Evolutionary conservation across 768 basidiomycete species (phyloP), one percentile per base, ranked within the genome.

Genomic region (Calocera cornea): DNA sequence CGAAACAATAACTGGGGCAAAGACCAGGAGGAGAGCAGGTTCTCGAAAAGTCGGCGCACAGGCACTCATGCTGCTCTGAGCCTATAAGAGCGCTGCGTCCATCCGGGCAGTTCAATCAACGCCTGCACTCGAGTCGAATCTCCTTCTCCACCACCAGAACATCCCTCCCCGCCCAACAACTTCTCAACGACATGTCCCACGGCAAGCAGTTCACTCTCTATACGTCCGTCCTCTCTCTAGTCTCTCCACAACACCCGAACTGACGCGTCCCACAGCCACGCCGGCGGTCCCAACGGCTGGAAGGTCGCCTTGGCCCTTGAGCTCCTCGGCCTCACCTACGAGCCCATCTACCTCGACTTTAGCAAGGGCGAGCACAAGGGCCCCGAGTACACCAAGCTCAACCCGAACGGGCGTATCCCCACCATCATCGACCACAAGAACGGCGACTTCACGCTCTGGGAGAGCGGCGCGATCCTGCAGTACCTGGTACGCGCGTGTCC

Each of bases 361-460:
- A 50, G 27, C 29, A 67, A 65, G 24, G 29, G 41, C 1, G 70
- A 72, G 60, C 72, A 72, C 24, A 72, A 72, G 64, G 14, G 19
- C 0, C 65, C 41, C 1, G 65, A 31, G 34, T 71, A 68, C 60
- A 19, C 60, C 19, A 54, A 44, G 65, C 11, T 66, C 19, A 68
- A 67, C 68, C 69, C 69, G 17, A 70, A 72, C 66, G 69, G 70
- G 0, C 65, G 72, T 2, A 70, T 72, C 29, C 70, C 71, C 0
- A 64, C 69, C 17, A 63, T 73, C 50, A 70, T 73, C 36, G 72
- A 73, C 49, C 69, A 72, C 67, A 27, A 65, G 33, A 72, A 71
- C 49, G 41, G 41, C 14, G 68, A 73, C 65, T 68, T 72, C 34
- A 44, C 34, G 24, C 64, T 73, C 31, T 72, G 69, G 69, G 70